A percentile compares a stretch with the other conserved stretches of the same genome.
Evolutionary conservation across 169 alveolate genomes (phyloP).

Genomic region (Plasmodium adleri): DNA sequence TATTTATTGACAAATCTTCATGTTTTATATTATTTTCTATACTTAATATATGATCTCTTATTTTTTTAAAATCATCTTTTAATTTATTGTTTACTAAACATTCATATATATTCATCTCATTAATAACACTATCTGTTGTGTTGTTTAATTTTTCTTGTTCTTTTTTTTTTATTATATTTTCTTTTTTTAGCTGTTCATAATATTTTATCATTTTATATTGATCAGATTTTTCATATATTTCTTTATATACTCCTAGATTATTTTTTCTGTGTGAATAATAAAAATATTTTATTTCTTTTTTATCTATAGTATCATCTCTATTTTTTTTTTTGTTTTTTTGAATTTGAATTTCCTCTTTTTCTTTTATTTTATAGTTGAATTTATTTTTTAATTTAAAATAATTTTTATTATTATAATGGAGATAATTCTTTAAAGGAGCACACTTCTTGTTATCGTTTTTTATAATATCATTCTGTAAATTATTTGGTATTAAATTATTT

Average conservation of each 20-base stretch:
- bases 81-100: slow-evolving; percentile 10
- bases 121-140: neutral
- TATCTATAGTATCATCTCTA: slow-evolving; percentile 2
- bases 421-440: neutral
- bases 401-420: neutral
- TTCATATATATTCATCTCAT: neutral
- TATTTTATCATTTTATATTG: slow-evolving; percentile 21
- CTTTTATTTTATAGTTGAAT: neutral
- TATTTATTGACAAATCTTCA: no score
- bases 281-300: slow-evolving; percentile 46
- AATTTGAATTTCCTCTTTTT: neutral
- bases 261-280: slow-evolving; percentile 21
- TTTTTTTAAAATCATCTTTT: slow-evolving; percentile 3
- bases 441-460: neutral
- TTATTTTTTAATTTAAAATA: neutral
- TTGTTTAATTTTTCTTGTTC: neutral
- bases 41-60: no score
- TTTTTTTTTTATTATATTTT: neutral
- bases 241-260: slow-evolving; percentile 47
- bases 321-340: no score
- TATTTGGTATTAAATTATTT: no score
- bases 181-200: slow-evolving; percentile 20
- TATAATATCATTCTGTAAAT: no score
- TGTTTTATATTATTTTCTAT: no score
- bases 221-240: slow-evolving; percentile 68